Conservation (phyloP, 148 eudicot species). For the Rhododendron ovatum region DNA sequence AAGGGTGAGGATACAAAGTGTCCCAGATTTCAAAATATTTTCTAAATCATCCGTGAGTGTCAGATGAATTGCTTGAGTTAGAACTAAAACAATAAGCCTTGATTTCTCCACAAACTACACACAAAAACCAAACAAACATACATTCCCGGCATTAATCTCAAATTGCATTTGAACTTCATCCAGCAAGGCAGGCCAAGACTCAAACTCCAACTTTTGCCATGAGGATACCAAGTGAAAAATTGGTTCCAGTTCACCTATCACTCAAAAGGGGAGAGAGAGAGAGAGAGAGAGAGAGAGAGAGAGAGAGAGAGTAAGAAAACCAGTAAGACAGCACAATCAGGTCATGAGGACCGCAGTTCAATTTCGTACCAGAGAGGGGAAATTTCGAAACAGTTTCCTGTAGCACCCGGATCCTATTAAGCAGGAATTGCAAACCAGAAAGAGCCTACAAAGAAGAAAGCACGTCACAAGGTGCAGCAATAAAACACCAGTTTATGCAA, state of each 20-base stretch:
- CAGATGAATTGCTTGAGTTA: not conserved
- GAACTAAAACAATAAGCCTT: not conserved
- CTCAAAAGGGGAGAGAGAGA: not conserved
- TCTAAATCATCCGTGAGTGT: not conserved
- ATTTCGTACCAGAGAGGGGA: constrained; percentile 61
- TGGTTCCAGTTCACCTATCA: constrained; percentile 58
- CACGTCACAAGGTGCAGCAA: constrained; percentile 4
- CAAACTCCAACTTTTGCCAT: constrained; percentile 83
- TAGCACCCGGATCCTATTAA: constrained; percentile 49
- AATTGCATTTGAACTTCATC: constrained; percentile 70
- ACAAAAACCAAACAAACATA: constrained; percentile 19
- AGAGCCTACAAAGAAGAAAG: constrained; percentile 53
- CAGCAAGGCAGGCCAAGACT: constrained; percentile 73
- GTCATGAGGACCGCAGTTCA: not conserved
- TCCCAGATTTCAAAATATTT: not conserved
- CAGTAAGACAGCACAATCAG: not conserved
- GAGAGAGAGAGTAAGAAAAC: not conserved
- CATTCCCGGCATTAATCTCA: constrained; percentile 88
- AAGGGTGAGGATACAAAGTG: not conserved
- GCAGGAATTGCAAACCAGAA: constrained; percentile 78
- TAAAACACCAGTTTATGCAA: not conserved
- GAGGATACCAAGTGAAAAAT: constrained; percentile 51
- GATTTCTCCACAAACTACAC: not conserved
- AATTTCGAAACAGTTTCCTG: constrained; percentile 78
- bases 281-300: not conserved